Evolutionary conservation across 768 basidiomycete species (phyloP).

Genomic region (Rhizopogon vulgaris): DNA sequence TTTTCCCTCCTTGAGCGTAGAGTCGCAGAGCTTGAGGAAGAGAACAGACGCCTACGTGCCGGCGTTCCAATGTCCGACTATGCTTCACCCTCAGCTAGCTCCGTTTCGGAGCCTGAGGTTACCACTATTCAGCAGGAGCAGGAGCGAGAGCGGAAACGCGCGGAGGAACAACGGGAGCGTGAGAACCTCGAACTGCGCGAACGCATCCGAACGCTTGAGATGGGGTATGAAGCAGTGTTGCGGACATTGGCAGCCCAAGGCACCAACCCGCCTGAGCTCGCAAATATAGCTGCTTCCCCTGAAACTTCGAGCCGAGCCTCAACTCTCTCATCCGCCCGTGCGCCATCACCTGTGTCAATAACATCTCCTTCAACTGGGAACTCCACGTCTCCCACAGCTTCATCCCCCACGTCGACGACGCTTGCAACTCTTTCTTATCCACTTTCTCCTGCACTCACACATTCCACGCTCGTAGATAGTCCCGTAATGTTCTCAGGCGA

Average conservation of each 20-base stretch:
- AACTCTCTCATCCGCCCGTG: constrained; percentile 13
- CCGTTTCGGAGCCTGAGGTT: constrained; percentile 15
- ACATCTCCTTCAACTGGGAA: constrained; percentile 18
- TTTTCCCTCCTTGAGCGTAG: constrained; percentile 60
- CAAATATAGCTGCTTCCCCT: constrained; percentile 11
- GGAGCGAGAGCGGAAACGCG: constrained; percentile 27
- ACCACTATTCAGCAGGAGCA: constrained; percentile 20
- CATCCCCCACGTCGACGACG: constrained; percentile 19
- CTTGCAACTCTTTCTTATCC: constrained; percentile 29
- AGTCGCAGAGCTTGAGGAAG: constrained; percentile 73
- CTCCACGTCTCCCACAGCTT: constrained; percentile 18
- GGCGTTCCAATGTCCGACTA: constrained; percentile 31
- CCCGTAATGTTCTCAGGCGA: constrained; percentile 20
- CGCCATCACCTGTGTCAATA: constrained; percentile 17
- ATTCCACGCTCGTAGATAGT: constrained; percentile 32
- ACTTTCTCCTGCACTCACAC: constrained; percentile 37
- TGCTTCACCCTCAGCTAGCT: constrained; percentile 9
- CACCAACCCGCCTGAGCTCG: constrained; percentile 20
- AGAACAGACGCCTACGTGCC: constrained; percentile 71
- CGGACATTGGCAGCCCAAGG: constrained; percentile 65
- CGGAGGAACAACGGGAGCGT: constrained; percentile 41
- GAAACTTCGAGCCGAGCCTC: constrained; percentile 7
- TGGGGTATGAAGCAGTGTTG: constrained; percentile 75
- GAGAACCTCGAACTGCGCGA: constrained; percentile 75
- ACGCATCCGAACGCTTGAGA: constrained; percentile 72